A percentile compares a stretch with the other conserved stretches of the same genome.
phyloP scores from a whole-genome alignment of 2,329 filamentous ascomycete species.

The Rhynchosporium secalis region DNA sequence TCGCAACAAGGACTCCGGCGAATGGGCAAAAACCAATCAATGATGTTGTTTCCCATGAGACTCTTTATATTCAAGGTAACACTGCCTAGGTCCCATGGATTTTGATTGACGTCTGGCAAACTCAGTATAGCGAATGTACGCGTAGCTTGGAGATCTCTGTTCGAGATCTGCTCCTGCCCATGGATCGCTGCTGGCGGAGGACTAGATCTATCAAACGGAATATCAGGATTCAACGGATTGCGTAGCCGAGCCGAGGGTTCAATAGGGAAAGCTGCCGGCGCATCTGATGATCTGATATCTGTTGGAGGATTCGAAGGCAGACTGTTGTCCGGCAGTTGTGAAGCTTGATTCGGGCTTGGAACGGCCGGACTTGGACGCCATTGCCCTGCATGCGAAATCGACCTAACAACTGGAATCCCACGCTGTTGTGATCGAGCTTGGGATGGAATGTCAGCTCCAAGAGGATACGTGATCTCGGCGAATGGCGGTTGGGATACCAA shows the following conservation, averaged over 20 bases:
- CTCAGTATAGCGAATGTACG: conserved; percentile 78
- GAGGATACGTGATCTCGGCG: conserved; percentile 59
- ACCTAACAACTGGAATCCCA: conserved; percentile 6
- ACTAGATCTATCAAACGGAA: no score
- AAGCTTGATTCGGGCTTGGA: background rate
- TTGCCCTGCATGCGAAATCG: conserved; percentile 12
- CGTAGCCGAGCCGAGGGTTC: background rate
- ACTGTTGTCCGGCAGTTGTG: background rate
- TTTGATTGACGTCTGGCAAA: conserved; percentile 67
- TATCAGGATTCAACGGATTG: background rate
- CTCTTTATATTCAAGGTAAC: conserved; percentile 69
- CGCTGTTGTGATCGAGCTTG: background rate
- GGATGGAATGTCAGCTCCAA: conserved; percentile 37
- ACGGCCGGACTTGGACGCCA: conserved; percentile 9
- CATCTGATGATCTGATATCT: background rate
- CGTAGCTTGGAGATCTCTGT: conserved; percentile 44
- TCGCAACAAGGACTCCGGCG: conserved; percentile 71
- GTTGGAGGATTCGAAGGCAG: background rate
- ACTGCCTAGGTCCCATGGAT: conserved; percentile 78
- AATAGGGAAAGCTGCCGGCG: background rate
- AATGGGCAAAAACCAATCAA: conserved; percentile 82
- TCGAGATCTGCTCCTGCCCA: conserved; percentile 13
- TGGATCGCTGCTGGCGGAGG: no score
- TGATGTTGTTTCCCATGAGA: conserved; percentile 70
- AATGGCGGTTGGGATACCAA: conserved; percentile 48